Evolutionary conservation across 345 rosid species (phyloP).

Genomic region (Eucalyptus dawsonii): DNA sequence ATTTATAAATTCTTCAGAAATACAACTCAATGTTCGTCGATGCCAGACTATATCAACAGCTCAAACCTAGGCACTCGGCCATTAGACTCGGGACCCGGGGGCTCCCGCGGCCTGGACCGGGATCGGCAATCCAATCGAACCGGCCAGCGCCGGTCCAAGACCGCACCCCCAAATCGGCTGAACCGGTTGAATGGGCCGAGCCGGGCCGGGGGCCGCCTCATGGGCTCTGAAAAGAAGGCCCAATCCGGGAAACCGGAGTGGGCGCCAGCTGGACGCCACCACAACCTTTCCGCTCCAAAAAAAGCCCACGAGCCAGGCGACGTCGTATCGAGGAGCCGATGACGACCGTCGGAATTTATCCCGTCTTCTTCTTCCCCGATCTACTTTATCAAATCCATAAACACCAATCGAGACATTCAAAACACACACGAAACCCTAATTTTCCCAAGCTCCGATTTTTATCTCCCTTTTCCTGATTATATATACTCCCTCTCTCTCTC

Average conservation of each 20-base stretch:
- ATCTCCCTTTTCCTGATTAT: neutral
- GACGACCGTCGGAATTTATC: neutral
- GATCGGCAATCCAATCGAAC: neutral
- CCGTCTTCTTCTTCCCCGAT: too few relatives aligned
- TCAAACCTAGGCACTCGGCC: neutral
- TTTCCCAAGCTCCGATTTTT: neutral
- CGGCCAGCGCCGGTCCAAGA: neutral
- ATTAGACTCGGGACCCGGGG: neutral
- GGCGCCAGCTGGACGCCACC: neutral
- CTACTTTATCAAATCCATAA: neutral
- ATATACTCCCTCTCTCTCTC: neutral
- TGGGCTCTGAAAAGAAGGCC: neutral
- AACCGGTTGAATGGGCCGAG: neutral
- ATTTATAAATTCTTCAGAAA: neutral
- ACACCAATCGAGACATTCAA: neutral
- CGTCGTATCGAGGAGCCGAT: neutral
- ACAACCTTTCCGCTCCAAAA: neutral
- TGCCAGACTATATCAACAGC: rapidly evolving
- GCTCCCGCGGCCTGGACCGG: neutral
- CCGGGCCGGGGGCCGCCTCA: neutral
- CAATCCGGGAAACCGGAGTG: neutral
- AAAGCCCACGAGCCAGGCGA: neutral
- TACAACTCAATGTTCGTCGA: rapidly evolving
- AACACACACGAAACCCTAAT: neutral
- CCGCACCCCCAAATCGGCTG: neutral